A percentile compares a stretch with the other conserved stretches of the same genome.
phyloP scores from a whole-genome alignment of 805 yeast genomes.

The Dipodascopsis tothii region DNA sequence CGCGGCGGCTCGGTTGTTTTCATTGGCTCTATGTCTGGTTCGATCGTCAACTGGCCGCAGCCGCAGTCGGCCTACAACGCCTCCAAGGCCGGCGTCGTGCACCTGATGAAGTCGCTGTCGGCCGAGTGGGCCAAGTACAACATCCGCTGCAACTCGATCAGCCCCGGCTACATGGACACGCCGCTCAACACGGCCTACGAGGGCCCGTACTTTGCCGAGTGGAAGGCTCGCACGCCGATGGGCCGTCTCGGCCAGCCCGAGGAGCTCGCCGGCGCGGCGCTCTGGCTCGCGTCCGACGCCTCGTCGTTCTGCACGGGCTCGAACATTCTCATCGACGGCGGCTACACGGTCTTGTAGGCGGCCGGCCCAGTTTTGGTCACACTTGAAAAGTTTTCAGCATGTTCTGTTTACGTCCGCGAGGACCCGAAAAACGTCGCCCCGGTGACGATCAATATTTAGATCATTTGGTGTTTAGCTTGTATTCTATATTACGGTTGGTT shows the following conservation, averaged over 20 bases:
- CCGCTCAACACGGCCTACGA: conserved; percentile 57
- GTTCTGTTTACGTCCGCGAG: neutral
- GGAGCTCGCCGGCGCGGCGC: conserved; percentile 58
- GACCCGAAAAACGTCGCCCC: no score
- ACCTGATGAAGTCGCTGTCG: conserved; percentile 58
- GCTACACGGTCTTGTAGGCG: conserved; percentile 32
- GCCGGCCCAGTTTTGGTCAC: no score
- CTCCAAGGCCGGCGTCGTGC: conserved; percentile 65
- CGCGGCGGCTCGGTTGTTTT: conserved; percentile 52
- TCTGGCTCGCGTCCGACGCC: conserved; percentile 53
- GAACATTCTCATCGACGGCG: conserved; percentile 62
- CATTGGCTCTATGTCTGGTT: conserved; percentile 65
- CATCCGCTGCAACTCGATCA: conserved; percentile 58
- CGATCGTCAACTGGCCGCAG: conserved; percentile 66
- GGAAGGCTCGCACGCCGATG: conserved; percentile 60
- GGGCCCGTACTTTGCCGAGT: conserved; percentile 41
- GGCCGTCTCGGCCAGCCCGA: conserved; percentile 63
- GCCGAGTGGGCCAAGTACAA: conserved; percentile 67
- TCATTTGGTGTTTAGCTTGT: no score
- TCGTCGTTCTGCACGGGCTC: conserved; percentile 59
- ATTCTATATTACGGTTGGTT: no score
- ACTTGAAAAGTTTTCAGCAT: neutral
- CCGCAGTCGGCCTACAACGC: conserved; percentile 66
- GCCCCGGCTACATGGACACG: conserved; percentile 66
- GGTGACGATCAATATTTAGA: no score